A percentile compares a stretch with the other conserved stretches of the same genome.
Evolutionary conservation across 2,329 filamentous ascomycete species (phyloP).

Genomic region (Claviceps spartinae): DNA sequence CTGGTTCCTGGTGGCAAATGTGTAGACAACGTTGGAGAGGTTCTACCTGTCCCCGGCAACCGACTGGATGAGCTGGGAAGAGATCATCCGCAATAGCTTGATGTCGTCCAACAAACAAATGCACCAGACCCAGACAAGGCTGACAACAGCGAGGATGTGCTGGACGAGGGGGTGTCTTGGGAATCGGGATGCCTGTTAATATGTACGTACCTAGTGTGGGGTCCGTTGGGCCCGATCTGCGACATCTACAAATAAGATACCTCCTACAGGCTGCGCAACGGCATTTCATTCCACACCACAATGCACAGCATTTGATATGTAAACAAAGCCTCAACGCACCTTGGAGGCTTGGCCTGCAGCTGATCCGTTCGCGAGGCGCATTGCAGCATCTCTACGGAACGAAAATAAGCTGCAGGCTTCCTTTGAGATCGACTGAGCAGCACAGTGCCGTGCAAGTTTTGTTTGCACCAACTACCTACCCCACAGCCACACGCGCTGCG

Average conservation of each 20-base stretch:
- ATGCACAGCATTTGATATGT: neutral
- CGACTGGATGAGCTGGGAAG: neutral
- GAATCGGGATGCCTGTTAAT: too few species aligned
- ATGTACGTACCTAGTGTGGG: too few species aligned
- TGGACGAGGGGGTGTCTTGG: too few species aligned
- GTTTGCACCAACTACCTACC: too few species aligned
- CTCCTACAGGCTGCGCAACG: too few species aligned
- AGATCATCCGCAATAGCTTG: neutral
- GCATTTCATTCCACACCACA: neutral
- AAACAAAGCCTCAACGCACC: neutral
- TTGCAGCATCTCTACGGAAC: neutral
- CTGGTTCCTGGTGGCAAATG: neutral
- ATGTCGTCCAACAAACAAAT: neutral
- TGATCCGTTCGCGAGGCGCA: neutral
- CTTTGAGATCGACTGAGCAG: neutral
- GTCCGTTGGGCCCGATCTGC: too few species aligned
- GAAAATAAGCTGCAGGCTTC: neutral
- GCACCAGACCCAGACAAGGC: neutral
- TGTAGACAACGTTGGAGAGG: neutral
- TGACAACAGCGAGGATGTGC: neutral
- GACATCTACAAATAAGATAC: neutral
- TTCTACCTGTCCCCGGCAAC: neutral
- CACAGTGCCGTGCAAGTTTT: too few species aligned
- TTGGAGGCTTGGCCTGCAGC: neutral
- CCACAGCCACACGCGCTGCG: too few species aligned